phyloP scores from a whole-genome alignment of 2,329 filamentous ascomycete species.

The Alternaria sp. region DNA sequence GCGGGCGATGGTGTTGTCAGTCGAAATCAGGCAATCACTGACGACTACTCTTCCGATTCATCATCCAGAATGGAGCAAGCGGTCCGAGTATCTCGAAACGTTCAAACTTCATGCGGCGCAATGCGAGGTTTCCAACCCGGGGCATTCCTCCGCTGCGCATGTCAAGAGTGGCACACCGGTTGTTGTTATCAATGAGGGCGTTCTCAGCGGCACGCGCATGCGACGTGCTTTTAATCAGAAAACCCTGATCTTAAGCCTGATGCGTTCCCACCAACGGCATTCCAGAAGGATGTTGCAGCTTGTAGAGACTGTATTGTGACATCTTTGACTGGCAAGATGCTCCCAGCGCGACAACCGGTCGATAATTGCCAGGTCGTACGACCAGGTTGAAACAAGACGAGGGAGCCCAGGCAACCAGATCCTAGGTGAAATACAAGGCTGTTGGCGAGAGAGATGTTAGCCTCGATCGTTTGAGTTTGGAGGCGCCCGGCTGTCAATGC shows the following conservation, averaged over 20 bases:
- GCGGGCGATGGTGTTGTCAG: neutral
- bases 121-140: neutral
- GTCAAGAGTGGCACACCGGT: neutral
- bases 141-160: neutral
- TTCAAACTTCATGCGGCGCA: slow-evolving; percentile 3
- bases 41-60: neutral
- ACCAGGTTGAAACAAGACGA: neutral
- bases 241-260: slow-evolving; percentile 5
- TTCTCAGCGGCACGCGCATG: slow-evolving; percentile 8
- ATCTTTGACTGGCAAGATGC: slow-evolving; percentile 13
- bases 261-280: neutral
- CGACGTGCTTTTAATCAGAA: neutral
- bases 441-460: neutral
- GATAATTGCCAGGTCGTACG: slow-evolving; percentile 2
- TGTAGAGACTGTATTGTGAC: slow-evolving; percentile 9
- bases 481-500: slow-evolving; percentile 15
- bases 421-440: neutral
- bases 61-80: slow-evolving; percentile 6
- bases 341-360: slow-evolving; percentile 4
- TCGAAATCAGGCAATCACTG: slow-evolving; percentile 5
- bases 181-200: neutral
- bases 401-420: slow-evolving; percentile 4
- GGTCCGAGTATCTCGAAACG: slow-evolving; percentile 8
- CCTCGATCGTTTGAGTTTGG: slow-evolving; percentile 1
- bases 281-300: slow-evolving; percentile 12